A percentile compares a stretch with the other conserved stretches of the same genome.
phyloP scores from a whole-genome alignment of 306 rosid genomes.

The Dalbergia cochinchinensis region DNA sequence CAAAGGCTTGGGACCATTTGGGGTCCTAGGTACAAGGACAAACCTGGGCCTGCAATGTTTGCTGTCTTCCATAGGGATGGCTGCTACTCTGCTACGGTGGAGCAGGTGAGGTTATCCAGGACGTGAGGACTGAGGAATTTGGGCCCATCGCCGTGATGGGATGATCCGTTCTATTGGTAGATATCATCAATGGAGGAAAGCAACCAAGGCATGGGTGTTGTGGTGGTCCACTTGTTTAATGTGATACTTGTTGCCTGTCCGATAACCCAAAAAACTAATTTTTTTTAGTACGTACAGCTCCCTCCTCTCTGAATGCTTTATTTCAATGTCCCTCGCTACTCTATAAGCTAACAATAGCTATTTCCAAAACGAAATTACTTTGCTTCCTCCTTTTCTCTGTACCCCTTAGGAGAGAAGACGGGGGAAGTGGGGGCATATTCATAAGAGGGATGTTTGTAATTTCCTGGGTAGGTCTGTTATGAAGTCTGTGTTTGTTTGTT shows the following conservation, averaged over 20 bases:
- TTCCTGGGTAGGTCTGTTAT: constrained; percentile 24
- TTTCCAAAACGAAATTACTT: background rate
- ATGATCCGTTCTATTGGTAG: constrained; percentile 49
- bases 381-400: background rate
- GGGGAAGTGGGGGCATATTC: constrained; percentile 6
- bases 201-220: constrained; percentile 23
- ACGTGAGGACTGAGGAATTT: constrained; percentile 53
- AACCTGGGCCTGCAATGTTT: constrained; percentile 48
- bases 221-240: constrained; percentile 48
- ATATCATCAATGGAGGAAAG: constrained; percentile 39
- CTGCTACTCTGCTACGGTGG: constrained; percentile 51
- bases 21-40: constrained; percentile 35
- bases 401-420: constrained; percentile 13
- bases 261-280: constrained; percentile 4
- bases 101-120: constrained; percentile 71
- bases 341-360: constrained; percentile 6
- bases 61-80: constrained; percentile 52
- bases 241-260: background rate
- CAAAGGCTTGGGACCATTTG: constrained; percentile 59
- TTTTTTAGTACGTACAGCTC: background rate
- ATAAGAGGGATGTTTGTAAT: constrained; percentile 8
- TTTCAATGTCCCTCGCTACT: constrained; percentile 19
- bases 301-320: background rate
- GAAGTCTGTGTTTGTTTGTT: constrained; percentile 45
- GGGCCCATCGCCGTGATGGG: constrained; percentile 48